Conservation (phyloP, 176 grass and related monocot genomes). For the Oryza meyeriana region DNA sequence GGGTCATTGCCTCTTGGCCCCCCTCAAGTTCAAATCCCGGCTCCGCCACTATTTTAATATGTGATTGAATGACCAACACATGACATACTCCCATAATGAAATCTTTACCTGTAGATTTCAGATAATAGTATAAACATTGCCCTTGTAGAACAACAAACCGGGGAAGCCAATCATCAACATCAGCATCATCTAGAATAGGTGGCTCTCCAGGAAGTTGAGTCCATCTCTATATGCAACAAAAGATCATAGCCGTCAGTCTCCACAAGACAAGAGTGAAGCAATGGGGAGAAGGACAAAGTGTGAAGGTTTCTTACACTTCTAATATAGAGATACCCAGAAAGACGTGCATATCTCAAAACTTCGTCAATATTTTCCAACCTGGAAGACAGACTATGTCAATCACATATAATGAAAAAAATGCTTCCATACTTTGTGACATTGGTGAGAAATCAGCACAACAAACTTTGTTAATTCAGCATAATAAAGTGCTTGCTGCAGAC, state of each 20-base stretch:
- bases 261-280: neutral
- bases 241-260: neutral
- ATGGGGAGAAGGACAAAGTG: neutral
- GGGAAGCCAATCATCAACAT: conserved; percentile 86
- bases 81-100: neutral
- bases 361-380: conserved; percentile 88
- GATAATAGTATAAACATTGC: conserved; percentile 80
- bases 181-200: conserved; percentile 84
- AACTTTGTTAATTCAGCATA: neutral
- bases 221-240: conserved; percentile 61
- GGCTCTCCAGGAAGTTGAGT: conserved; percentile 86
- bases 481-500: neutral
- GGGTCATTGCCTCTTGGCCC: too few species aligned
- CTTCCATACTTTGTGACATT: neutral
- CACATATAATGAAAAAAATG: neutral
- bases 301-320: conserved; percentile 58
- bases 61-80: neutral
- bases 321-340: conserved; percentile 85
- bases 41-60: neutral
- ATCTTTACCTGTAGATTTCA: conserved; percentile 78
- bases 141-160: conserved; percentile 92
- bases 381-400: neutral
- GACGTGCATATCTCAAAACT: conserved; percentile 69
- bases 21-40: too few species aligned
- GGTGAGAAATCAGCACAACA: neutral